Percentiles rank a stretch among this genome's conserved stretches.
These are phyloP conservation scores for Hagleromyces aurorensis DNA, from an alignment of 805 yeast genomes.

Conservation along the genomic window DNA sequence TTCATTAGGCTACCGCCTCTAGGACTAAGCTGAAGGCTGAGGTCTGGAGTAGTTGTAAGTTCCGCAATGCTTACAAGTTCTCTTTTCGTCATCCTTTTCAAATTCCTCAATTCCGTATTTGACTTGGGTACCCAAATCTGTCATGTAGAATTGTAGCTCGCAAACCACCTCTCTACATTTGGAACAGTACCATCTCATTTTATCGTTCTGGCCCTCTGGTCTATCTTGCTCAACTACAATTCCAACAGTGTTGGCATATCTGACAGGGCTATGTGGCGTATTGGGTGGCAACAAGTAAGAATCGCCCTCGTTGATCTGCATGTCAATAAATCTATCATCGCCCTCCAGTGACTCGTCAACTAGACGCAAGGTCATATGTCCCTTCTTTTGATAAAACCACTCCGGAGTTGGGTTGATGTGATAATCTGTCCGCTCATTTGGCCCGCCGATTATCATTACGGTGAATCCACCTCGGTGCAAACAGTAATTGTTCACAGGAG, in stretches of 20 bases:
- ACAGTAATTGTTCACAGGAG: conserved; percentile 89
- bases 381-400: conserved; percentile 83
- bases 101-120: conserved; percentile 70
- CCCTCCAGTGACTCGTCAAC: conserved; percentile 41
- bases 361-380: conserved; percentile 74
- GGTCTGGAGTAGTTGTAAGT: conserved; percentile 64
- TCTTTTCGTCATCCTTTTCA: conserved; percentile 50
- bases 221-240: conserved; percentile 89
- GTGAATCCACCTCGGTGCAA: conserved; percentile 89
- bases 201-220: conserved; percentile 62
- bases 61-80: conserved; percentile 74
- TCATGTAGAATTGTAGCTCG: conserved; percentile 64
- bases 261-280: conserved; percentile 82
- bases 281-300: conserved; percentile 81
- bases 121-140: conserved; percentile 84
- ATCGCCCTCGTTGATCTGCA: conserved; percentile 75
- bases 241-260: conserved; percentile 81
- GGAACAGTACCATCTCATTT: conserved; percentile 81
- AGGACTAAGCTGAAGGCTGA: no score
- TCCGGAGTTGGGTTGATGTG: conserved; percentile 94
- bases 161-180: conserved; percentile 57
- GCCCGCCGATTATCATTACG: conserved; percentile 94
- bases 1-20: no score
- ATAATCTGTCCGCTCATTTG: conserved; percentile 88
- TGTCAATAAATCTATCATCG: conserved; percentile 65